phyloP scores from a whole-genome alignment of 2,329 filamentous ascomycete genomes.

The Claviceps maximensis region DNA sequence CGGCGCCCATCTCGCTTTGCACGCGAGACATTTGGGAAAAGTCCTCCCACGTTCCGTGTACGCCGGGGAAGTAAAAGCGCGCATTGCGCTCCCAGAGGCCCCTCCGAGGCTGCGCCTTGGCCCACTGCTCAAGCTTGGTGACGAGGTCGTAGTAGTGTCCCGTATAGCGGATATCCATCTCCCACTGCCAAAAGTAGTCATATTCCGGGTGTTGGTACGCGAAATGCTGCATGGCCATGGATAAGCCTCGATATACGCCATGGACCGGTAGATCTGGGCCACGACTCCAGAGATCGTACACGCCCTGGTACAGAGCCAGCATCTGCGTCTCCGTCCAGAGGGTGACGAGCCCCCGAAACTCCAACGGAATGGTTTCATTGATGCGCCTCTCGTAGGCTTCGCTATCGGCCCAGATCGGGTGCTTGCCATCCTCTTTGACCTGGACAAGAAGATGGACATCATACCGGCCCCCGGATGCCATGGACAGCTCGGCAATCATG shows the following conservation, averaged over 20 bases:
- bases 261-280: constrained; percentile 65
- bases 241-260: constrained; percentile 81
- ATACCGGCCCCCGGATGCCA: constrained; percentile 76
- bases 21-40: constrained; percentile 63
- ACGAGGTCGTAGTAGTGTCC: constrained; percentile 74
- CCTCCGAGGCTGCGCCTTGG: constrained; percentile 60
- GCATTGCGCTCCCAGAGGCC: constrained; percentile 70
- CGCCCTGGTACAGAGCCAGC: constrained; percentile 75
- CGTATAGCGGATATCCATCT: constrained; percentile 84
- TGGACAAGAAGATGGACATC: constrained; percentile 78
- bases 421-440: constrained; percentile 59
- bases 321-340: constrained; percentile 94
- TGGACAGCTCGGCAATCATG: constrained; percentile 67
- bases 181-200: constrained; percentile 89
- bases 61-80: constrained; percentile 63
- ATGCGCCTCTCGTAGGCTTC: constrained; percentile 55
- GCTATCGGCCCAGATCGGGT: constrained; percentile 68
- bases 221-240: constrained; percentile 93
- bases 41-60: constrained; percentile 68
- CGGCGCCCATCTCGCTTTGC: constrained; percentile 57
- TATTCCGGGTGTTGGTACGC: constrained; percentile 80
- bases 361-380: constrained; percentile 57
- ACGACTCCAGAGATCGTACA: constrained; percentile 60
- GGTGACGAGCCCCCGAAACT: constrained; percentile 80
- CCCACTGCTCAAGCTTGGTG: constrained; percentile 55